Percentiles rank a stretch among this genome's conserved stretches.
Evolutionary conservation across 1,284 basidiomycete genomes (phyloP).

Genomic region (Thecaphora thlaspeos): DNA sequence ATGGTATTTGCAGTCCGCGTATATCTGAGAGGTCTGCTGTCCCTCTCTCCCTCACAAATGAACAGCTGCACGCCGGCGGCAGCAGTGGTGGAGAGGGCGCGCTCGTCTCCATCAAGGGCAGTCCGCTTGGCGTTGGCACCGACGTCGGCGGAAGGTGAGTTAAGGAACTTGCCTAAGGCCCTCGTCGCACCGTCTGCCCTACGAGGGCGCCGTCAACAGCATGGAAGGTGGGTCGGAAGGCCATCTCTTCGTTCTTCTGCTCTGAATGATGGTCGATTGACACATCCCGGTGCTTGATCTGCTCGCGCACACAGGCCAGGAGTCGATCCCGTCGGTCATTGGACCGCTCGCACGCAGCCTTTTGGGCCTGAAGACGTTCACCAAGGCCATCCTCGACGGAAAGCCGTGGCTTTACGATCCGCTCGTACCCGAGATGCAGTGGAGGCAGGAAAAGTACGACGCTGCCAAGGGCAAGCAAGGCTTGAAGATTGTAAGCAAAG

Average conservation of each 20-base stretch:
- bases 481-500: slow-evolving; percentile 11
- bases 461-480: slow-evolving; percentile 18
- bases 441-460: slow-evolving; percentile 68
- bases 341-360: slow-evolving; percentile 70
- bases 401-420: slow-evolving; percentile 73
- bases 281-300: no score
- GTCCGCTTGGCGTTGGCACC: slow-evolving; percentile 66
- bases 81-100: slow-evolving; percentile 70
- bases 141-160: slow-evolving; percentile 69
- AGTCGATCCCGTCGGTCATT: slow-evolving; percentile 69
- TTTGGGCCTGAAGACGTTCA: slow-evolving; percentile 67
- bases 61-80: slow-evolving; percentile 62
- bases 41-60: no score
- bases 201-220: slow-evolving; percentile 62
- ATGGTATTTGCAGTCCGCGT: no score
- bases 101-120: slow-evolving; percentile 64
- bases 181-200: slow-evolving; percentile 71
- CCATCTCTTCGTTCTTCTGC: no score
- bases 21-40: no score
- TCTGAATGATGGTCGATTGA: no score
- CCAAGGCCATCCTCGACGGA: slow-evolving; percentile 64
- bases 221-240: slow-evolving; percentile 59
- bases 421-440: slow-evolving; percentile 66
- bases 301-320: slow-evolving; percentile 64
- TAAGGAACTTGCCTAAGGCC: slow-evolving; percentile 73